phyloP scores from a whole-genome alignment of 2,329 filamentous ascomycete genomes.

The Sarocladium oryzae region DNA sequence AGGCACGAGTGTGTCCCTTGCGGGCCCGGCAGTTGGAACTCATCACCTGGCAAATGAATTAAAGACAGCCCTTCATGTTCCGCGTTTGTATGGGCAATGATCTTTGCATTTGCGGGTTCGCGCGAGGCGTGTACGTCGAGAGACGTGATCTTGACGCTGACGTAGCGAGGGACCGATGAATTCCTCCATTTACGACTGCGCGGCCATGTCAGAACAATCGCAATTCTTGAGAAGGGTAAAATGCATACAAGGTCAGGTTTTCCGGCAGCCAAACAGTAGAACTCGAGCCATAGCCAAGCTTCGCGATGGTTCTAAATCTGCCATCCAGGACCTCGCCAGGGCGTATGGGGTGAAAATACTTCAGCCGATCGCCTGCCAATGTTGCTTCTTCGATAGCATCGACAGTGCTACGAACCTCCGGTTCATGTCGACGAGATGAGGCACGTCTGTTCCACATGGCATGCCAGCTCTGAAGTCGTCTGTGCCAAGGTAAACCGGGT shows the following conservation, averaged over 20 bases:
- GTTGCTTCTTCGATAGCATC: constrained; percentile 16
- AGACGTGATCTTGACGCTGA: constrained; percentile 15
- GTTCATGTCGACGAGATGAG: no score
- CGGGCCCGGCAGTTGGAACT: constrained; percentile 14
- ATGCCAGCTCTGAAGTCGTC: no score
- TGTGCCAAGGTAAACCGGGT: no score
- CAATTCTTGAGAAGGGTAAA: neutral
- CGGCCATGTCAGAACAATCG: neutral
- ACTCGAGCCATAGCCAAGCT: constrained; percentile 28
- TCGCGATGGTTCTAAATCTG: constrained; percentile 28
- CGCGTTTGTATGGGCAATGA: constrained; percentile 14
- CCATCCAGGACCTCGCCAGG: constrained; percentile 24
- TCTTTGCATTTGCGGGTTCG: constrained; percentile 10
- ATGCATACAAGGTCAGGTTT: constrained; percentile 15
- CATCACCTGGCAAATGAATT: constrained; percentile 12
- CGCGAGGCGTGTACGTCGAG: constrained; percentile 12
- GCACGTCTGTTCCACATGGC: no score
- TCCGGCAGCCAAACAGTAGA: constrained; percentile 33
- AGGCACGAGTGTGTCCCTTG: constrained; percentile 16
- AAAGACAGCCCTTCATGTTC: constrained; percentile 13
- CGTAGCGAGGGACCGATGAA: constrained; percentile 10
- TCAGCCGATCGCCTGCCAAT: constrained; percentile 11
- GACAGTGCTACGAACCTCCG: constrained; percentile 1
- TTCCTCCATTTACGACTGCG: constrained; percentile 6
- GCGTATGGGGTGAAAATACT: constrained; percentile 13